These are phyloP conservation scores for Cenchrus fungigraminus DNA, from an alignment of 176 grass and related monocot genomes.

Conservation along the genomic window DNA sequence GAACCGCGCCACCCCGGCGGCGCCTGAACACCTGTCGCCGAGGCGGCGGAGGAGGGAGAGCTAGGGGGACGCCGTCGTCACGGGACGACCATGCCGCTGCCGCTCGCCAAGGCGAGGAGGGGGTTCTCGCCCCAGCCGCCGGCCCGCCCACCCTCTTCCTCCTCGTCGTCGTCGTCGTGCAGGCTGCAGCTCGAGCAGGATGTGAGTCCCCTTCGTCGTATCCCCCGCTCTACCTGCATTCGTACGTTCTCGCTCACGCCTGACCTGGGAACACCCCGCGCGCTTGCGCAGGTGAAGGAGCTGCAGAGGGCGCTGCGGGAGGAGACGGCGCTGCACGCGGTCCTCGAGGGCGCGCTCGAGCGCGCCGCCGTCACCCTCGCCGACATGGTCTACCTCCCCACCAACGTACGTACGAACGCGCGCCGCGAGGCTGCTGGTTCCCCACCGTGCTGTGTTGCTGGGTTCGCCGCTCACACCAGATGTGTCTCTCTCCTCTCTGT, in stretches of 20 bases:
- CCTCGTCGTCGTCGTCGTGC: conserved; percentile 22
- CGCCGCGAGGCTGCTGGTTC: background rate
- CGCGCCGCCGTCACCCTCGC: conserved; percentile 80
- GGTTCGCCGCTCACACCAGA: no score
- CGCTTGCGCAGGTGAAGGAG: conserved; percentile 53
- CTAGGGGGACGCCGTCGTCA: background rate
- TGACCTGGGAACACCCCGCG: background rate
- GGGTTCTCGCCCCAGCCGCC: conserved; percentile 32
- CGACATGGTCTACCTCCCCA: conserved; percentile 79
- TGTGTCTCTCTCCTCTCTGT: background rate
- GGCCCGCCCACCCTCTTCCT: background rate
- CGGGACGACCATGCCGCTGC: conserved; percentile 40
- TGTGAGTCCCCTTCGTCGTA: conserved; percentile 39
- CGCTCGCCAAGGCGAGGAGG: conserved; percentile 50
- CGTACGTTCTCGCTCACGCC: no score
- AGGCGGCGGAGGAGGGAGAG: background rate
- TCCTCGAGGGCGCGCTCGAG: conserved; percentile 79
- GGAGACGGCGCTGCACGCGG: conserved; percentile 72
- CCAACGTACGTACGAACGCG: conserved; percentile 45
- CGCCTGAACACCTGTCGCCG: background rate
- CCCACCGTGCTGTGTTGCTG: background rate
- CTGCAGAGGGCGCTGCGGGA: conserved; percentile 74
- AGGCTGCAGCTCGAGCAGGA: conserved; percentile 79
- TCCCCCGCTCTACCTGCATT: background rate
- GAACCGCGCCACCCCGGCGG: background rate